Evolutionary conservation across 1,284 basidiomycete genomes (phyloP), one percentile per base, ranked within the genome.

Genomic region (Hymenochaete sp.): DNA sequence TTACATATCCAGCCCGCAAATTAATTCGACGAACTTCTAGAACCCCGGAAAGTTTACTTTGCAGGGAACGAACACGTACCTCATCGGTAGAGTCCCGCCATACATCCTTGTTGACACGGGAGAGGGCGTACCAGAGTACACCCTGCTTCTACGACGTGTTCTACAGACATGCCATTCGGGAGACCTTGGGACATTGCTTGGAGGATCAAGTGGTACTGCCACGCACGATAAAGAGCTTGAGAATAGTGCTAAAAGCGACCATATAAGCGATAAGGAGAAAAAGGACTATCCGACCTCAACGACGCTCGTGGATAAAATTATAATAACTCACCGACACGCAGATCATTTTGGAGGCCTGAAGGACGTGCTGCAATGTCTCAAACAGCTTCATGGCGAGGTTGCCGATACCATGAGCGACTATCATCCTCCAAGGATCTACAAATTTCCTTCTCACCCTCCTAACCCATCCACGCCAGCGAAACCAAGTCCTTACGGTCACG

Each of bases 51-150:
- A 86, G 52, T 93, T 90, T 63, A 95, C 93, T 0, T 70, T 97
- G 1, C 89, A 95, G 71, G 92, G 91, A 14, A 98, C 93, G 1
- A 97, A 97, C 60, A 95, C 91, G 1, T 98, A 97, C 60, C 71
- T 98, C 49, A 61, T 97, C 38, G 85, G 86, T 26, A 68, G 63
- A 52, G 64, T 65, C 48, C 79, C 75, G 54, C 87, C 75, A 3
- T 90, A 77, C 57, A 76, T 86, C 41, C 79, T 98, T 19, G 67
- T 98, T 53, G 93, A 98, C 63, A 86, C 92, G 1, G 91, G 84
- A n/a, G 81, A 93, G 60, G 88, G 85, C 0, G 67, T 65, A n/a
- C 68, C 73, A 0, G 70, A 69, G 28, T 95, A 93, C 58, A 70
- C 82, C 33, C 70, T 82, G 28, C 42, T 79, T 47, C 75, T 96